phyloP scores from a whole-genome alignment of 768 basidiomycete species.

The Leucogyrophana mollusca region DNA sequence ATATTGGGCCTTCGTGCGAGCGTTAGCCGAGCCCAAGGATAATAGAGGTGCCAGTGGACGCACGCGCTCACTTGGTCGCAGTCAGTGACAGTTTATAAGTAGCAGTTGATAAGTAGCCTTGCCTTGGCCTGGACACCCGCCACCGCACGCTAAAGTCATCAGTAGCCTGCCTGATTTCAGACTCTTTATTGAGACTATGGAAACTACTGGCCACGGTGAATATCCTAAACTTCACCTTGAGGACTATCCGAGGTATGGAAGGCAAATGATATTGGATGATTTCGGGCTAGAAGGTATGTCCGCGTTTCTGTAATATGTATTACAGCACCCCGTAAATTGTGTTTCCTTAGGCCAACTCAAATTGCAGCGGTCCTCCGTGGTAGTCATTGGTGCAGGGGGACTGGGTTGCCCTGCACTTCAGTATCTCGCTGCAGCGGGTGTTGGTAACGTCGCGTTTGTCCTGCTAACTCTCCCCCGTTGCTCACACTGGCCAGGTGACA shows the following conservation, averaged over 20 bases:
- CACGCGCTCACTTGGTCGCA: too few relatives aligned
- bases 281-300: conserved; percentile 78
- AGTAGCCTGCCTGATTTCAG: too few relatives aligned
- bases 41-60: too few relatives aligned
- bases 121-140: too few relatives aligned
- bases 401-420: conserved; percentile 95
- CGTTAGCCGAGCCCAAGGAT: too few relatives aligned
- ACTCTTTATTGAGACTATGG: too few relatives aligned
- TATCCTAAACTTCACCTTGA: conserved; percentile 37
- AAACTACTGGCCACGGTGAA: too few relatives aligned
- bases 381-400: conserved; percentile 93
- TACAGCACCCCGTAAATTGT: conserved; percentile 1
- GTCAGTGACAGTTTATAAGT: too few relatives aligned
- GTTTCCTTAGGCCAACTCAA: conserved; percentile 71
- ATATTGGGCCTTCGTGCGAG: too few relatives aligned
- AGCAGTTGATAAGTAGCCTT: too few relatives aligned
- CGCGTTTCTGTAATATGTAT: neutral
- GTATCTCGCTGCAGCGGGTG: conserved; percentile 88
- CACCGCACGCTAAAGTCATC: too few relatives aligned
- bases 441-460: conserved; percentile 52
- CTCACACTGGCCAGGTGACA: conserved; percentile 28
- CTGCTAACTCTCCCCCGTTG: neutral
- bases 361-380: conserved; percentile 70
- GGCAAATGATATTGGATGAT: conserved; percentile 93
- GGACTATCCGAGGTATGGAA: conserved; percentile 89